phyloP scores from a whole-genome alignment of 352 stramenopile genomes.

The Globisporangium emineosum region DNA sequence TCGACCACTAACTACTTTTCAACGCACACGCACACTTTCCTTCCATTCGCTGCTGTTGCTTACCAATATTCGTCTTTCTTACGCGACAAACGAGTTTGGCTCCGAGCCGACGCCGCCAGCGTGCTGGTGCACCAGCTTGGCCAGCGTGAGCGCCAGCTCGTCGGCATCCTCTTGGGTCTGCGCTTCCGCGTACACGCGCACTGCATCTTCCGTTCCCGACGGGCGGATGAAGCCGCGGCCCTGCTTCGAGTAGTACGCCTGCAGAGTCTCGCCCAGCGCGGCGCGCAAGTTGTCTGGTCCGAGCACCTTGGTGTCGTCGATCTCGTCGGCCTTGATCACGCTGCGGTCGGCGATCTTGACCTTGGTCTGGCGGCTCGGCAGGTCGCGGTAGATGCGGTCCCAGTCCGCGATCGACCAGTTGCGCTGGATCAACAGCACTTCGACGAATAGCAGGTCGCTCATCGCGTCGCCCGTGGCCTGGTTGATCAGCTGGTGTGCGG shows the following conservation, averaged over 20 bases:
- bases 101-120: constrained; percentile 65
- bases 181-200: constrained; percentile 98
- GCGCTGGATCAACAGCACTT: constrained; percentile 91
- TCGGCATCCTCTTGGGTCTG: constrained; percentile 89
- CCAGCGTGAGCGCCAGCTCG: constrained; percentile 83
- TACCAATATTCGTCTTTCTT: constrained; percentile 10
- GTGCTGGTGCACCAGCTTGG: constrained; percentile 74
- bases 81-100: constrained; percentile 69
- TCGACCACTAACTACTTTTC: not conserved
- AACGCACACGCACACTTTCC: not conserved
- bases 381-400: constrained; percentile 93
- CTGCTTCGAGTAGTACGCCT: constrained; percentile 52
- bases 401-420: constrained; percentile 90
- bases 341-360: constrained; percentile 72
- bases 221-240: constrained; percentile 93
- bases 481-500: constrained; percentile 92
- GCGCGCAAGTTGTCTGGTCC: constrained; percentile 54
- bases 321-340: constrained; percentile 55
- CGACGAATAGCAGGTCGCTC: constrained; percentile 95
- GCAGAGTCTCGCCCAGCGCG: constrained; percentile 47
- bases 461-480: constrained; percentile 97
- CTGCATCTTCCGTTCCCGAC: constrained; percentile 97
- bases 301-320: constrained; percentile 70
- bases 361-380: constrained; percentile 91
- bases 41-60: not conserved